Base-by-base conservation (phyloP, 1,284 basidiomycete genomes). In the Paramarasmius palmivorus region DNA sequence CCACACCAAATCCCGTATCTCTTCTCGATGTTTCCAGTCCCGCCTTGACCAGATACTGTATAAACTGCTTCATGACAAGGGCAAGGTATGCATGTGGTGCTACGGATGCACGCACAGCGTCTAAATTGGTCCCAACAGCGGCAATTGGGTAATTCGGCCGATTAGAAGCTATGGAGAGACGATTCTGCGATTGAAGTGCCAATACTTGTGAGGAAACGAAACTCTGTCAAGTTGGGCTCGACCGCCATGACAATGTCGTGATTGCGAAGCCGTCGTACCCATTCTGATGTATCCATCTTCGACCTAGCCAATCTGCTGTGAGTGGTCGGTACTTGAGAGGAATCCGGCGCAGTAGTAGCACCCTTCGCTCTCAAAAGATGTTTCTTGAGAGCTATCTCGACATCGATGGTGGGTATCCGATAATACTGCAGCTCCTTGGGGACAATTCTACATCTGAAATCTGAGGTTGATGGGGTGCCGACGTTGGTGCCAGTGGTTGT, bases 41-140 rank as follows among this genome's bases (percentile, higher is more conserved):
- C 32, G 65, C 63, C 32, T 63, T 57, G 19, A 76, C 61, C 45
- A 77, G 58, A 0, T 57, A 57, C n/a, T 64, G 66, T 6, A 76
- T 53, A 49, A 79, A 71, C 25, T 54, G 59, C 54, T 69, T 68
- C 25, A 72, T 63, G 9, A 68, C 61, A 15, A 79, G 58, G 9
- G 77, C 68, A 23, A 85, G 65, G 32, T 77, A 55, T 4, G 78
- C 79, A 53, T 70, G 66, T 9, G 81, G 74, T 20, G 74, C 74
- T 6, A 83, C 66, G n/a, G 61, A 59, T 5, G 60, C 60, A 17
- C 76, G 70, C 9, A 77, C 61, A 20, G 66, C 62, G 5, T 51
- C 53, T 39, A 62, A 63, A 35, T 57, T 51, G 32, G 55, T 32
- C 17, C 67, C 68, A 42, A 68, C 38, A 23, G 56, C 45, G 48